Conservation (phyloP, 129 eudicot genomes). For the Oenanthe sinensis region DNA sequence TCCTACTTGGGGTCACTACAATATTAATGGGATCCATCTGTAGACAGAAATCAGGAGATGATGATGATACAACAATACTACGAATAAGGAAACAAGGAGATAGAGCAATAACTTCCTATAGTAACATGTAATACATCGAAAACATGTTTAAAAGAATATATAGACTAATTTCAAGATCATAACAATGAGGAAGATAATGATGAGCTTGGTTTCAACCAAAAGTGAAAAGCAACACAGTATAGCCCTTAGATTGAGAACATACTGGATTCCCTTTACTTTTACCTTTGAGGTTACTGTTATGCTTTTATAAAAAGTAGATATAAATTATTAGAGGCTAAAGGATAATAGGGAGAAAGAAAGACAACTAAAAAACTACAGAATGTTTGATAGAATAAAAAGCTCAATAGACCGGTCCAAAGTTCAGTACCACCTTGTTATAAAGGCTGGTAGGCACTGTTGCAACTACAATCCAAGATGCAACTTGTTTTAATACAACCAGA, state of each 20-base stretch:
- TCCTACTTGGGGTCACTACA: constrained; percentile 41
- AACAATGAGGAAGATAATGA: constrained; percentile 32
- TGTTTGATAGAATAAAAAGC: neutral
- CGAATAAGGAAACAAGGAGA: neutral
- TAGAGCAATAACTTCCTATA: neutral
- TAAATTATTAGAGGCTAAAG: constrained; percentile 11
- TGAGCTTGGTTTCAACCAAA: constrained; percentile 36
- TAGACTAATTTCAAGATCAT: constrained; percentile 17
- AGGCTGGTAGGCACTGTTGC: neutral
- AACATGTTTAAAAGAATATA: constrained; percentile 12
- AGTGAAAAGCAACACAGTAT: constrained; percentile 37
- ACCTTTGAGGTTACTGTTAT: constrained; percentile 4
- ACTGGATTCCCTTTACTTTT: constrained; percentile 20
- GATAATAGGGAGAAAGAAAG: constrained; percentile 9
- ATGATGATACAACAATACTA: constrained; percentile 10
- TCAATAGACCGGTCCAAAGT: constrained; percentile 1
- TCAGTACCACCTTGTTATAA: neutral
- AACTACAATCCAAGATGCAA: neutral
- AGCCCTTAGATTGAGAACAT: constrained; percentile 35
- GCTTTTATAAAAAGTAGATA: constrained; percentile 10
- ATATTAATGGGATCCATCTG: constrained; percentile 71
- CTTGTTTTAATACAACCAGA: neutral
- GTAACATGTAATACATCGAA: constrained; percentile 9
- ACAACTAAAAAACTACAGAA: neutral
- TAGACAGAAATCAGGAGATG: constrained; percentile 6